phyloP scores from a whole-genome alignment of 345 rosid species.

The Eucalyptus leucophloia region DNA sequence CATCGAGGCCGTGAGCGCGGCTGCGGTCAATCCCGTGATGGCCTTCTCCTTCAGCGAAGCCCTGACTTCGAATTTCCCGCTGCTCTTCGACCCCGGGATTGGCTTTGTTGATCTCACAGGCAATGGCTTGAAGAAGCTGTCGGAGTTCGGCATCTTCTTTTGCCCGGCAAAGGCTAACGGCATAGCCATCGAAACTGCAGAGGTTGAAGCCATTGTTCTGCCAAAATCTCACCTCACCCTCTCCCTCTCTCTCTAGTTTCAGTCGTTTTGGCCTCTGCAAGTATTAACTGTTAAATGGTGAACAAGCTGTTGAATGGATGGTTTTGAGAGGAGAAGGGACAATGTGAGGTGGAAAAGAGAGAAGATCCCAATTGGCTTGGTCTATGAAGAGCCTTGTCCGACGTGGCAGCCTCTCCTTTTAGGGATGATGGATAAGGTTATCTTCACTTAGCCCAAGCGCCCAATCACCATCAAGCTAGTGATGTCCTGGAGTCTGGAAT shows the following conservation, averaged over 20 bases:
- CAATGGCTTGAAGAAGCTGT: conserved; percentile 43
- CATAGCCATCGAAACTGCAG: conserved; percentile 58
- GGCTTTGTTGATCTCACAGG: conserved; percentile 37
- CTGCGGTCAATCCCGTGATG: conserved; percentile 63
- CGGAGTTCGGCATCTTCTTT: conserved; percentile 19
- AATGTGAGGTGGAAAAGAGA: conserved; percentile 23
- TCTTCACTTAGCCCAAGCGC: conserved; percentile 8
- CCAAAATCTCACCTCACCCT: background rate
- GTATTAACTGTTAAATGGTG: background rate
- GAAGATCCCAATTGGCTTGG: background rate
- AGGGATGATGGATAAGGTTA: conserved; percentile 48
- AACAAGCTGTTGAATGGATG: background rate
- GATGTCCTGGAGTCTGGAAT: background rate
- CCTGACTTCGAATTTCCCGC: conserved; percentile 21
- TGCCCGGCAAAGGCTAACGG: conserved; percentile 34
- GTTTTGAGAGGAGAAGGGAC: conserved; percentile 1
- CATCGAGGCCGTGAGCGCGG: conserved; percentile 69
- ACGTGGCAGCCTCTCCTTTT: conserved; percentile 42
- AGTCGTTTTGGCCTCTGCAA: background rate
- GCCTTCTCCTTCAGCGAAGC: conserved; percentile 74
- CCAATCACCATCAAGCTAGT: conserved; percentile 21
- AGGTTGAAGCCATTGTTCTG: conserved; percentile 56
- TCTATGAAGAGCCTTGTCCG: background rate
- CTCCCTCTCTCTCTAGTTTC: background rate
- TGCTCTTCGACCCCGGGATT: conserved; percentile 3